A percentile compares a stretch with the other conserved stretches of the same genome.
phyloP scores from a whole-genome alignment of 2,329 filamentous ascomycete genomes.

The Aspergillus tamarii region DNA sequence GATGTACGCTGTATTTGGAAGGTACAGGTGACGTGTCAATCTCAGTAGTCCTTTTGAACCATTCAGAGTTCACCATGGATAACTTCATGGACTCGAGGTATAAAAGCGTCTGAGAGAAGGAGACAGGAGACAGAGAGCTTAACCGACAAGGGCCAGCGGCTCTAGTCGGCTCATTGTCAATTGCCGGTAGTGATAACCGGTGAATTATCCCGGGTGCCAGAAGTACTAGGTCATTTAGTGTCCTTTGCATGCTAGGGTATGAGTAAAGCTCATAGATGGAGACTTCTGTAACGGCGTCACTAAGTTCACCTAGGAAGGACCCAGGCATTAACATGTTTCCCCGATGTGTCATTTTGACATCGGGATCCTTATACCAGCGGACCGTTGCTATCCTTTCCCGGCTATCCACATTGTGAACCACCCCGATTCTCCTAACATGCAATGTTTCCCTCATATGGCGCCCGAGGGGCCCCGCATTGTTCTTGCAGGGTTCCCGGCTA shows the following conservation, averaged over 20 bases:
- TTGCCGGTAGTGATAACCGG: slow-evolving; percentile 12
- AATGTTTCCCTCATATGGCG: slow-evolving; percentile 9
- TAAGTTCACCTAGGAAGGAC: slow-evolving; percentile 48
- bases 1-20: slow-evolving; percentile 23
- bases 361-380: slow-evolving; percentile 54
- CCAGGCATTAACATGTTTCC: slow-evolving; percentile 44
- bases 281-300: slow-evolving; percentile 52
- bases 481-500: slow-evolving; percentile 8
- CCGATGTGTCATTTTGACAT: slow-evolving; percentile 39
- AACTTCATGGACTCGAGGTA: slow-evolving; percentile 25
- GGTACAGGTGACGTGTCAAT: slow-evolving; percentile 22
- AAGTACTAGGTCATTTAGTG: slow-evolving; percentile 58
- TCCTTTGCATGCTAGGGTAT: slow-evolving; percentile 52
- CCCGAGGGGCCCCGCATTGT: neutral
- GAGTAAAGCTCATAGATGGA: slow-evolving; percentile 62
- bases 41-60: slow-evolving; percentile 24
- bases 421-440: slow-evolving; percentile 54
- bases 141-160: slow-evolving; percentile 17
- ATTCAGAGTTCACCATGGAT: slow-evolving; percentile 20
- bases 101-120: slow-evolving; percentile 14
- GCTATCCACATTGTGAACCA: slow-evolving; percentile 60
- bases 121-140: slow-evolving; percentile 18
- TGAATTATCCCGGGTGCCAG: slow-evolving; percentile 40
- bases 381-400: slow-evolving; percentile 60
- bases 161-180: neutral